Base-by-base conservation (phyloP, 2,329 filamentous ascomycete species). In the Helotiales sp. region DNA sequence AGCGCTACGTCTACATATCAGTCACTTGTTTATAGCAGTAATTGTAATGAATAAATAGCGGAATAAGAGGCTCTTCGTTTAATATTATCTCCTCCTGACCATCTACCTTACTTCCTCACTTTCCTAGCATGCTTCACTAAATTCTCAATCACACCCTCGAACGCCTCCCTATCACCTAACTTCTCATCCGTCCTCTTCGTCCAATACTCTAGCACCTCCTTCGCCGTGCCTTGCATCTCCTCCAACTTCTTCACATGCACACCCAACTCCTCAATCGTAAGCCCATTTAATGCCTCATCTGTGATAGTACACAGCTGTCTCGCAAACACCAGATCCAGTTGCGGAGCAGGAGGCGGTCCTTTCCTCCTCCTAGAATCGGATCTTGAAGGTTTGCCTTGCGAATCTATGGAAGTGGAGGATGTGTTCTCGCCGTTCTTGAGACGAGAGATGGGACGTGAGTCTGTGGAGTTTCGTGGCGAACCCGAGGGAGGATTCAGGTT, bases 141-240 rank as follows among this genome's bases (percentile, higher is more conserved):
- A 73, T 96, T 97, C 76, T 96, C 93, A 80, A 98, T 97, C 15
- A 98, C 93, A 0, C 91, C 92, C 72, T 98, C 93, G 72, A 97
- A 95, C 2, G 92, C 91, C 71, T 97, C 93, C 66, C 95, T 88
- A 71, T 98, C 93, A 38, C 90, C 90, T 63, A 96, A 77, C 67
- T 93, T 91, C 66, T 92, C 91, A 71, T 96, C 93, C 53, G 89
- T 88, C 67, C 87, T 80, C 77, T 90, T 90, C 66, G 90, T 82
- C 93, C 93, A 98, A 71, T 93, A 96, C 64, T 91, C 89, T 52
- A 97, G 77, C 36, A 93, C 86, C 58, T 90, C 84, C 55, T 87
- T 89, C 3, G 91, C 91, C 22, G 82, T 80, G n/a, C 78, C 79
- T 59, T 90, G 86, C 73, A 93, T 79, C 10, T 81, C 82, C 69